phyloP scores from a whole-genome alignment of 768 basidiomycete genomes.

The Tricholoma hemisulphureum region DNA sequence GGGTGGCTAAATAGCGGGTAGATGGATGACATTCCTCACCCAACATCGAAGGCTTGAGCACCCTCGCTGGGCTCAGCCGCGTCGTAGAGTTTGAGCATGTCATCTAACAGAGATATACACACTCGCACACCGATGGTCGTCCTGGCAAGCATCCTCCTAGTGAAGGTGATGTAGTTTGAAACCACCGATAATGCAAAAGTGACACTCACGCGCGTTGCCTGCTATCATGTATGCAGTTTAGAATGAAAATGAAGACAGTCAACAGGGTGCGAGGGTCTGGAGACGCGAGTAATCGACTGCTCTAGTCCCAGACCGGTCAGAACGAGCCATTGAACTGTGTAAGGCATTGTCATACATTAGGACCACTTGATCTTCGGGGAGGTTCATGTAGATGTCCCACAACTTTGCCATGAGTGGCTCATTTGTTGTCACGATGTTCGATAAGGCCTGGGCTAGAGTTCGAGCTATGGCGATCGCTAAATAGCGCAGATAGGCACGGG shows the following conservation, averaged over 20 bases:
- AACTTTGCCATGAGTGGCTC: slow-evolving; percentile 51
- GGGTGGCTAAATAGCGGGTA: slow-evolving; percentile 9
- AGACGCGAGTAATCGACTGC: slow-evolving; percentile 61
- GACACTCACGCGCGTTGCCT: slow-evolving; percentile 52
- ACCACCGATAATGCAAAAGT: background rate
- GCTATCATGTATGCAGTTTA: slow-evolving; percentile 67
- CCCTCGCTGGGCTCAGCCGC: slow-evolving; percentile 62
- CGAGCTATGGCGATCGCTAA: slow-evolving; percentile 64
- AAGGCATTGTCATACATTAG: slow-evolving; percentile 56
- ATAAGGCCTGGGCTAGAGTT: slow-evolving; percentile 72
- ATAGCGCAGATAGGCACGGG: background rate
- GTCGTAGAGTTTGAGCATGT: slow-evolving; percentile 69
- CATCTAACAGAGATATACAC: slow-evolving; percentile 67
- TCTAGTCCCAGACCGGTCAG: slow-evolving; percentile 18
- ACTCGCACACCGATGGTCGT: slow-evolving; percentile 60
- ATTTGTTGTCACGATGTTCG: slow-evolving; percentile 81
- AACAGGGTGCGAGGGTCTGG: slow-evolving; percentile 61
- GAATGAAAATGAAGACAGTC: slow-evolving; percentile 65
- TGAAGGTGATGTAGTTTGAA: slow-evolving; percentile 6
- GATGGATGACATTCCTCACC: slow-evolving; percentile 44
- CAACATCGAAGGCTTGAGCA: slow-evolving; percentile 72
- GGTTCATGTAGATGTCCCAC: slow-evolving; percentile 64
- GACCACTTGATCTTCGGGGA: slow-evolving; percentile 72
- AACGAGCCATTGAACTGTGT: slow-evolving; percentile 5
- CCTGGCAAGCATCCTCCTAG: slow-evolving; percentile 52